Conservation (phyloP, 176 grass and related monocot genomes). For the Hsuehochloa calcarea region DNA sequence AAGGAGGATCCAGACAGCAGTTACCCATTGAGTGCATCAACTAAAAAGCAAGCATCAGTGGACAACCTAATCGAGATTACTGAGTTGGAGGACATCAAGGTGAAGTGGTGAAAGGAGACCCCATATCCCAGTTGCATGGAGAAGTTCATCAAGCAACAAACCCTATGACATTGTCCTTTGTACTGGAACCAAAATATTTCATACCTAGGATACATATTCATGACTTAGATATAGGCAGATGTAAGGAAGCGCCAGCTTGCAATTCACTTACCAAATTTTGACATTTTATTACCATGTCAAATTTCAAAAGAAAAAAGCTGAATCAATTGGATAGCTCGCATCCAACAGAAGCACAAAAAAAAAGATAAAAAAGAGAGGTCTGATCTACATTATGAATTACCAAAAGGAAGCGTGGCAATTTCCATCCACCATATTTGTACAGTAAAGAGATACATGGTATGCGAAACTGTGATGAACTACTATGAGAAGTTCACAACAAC, state of each 20-base stretch:
- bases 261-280: constrained; percentile 35
- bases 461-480: background rate
- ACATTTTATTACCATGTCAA: constrained; percentile 25
- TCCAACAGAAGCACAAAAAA: background rate
- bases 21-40: constrained; percentile 20
- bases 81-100: constrained; percentile 6
- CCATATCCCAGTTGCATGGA: constrained; percentile 27
- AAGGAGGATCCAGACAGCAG: constrained; percentile 31
- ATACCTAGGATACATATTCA: constrained; percentile 43
- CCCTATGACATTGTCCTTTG: constrained; percentile 25
- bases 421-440: background rate
- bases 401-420: background rate
- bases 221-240: constrained; percentile 44
- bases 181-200: constrained; percentile 35
- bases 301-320: background rate
- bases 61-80: constrained; percentile 32
- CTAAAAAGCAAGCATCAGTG: constrained; percentile 28
- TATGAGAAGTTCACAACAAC: background rate
- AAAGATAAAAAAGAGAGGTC: background rate
- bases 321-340: background rate
- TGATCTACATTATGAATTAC: constrained; percentile 11
- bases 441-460: background rate
- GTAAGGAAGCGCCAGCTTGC: constrained; percentile 38
- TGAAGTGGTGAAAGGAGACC: constrained; percentile 20
- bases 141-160: constrained; percentile 28